These are phyloP conservation scores for Xerocomellus chrysenteron DNA, from an alignment of 768 basidiomycete genomes.

Conservation along the genomic window DNA sequence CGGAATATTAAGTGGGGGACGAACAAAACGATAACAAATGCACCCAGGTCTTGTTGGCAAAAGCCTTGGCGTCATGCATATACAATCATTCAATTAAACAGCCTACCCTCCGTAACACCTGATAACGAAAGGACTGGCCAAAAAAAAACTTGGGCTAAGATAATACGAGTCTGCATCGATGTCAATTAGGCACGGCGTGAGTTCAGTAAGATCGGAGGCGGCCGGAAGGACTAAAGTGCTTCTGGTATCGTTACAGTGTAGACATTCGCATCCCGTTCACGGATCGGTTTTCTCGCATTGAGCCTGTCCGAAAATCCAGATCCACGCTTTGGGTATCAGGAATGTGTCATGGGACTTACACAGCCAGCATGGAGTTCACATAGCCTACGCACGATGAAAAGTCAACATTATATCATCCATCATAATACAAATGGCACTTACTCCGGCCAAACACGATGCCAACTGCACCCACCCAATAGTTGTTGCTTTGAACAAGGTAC, in stretches of 20 bases:
- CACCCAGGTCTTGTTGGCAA: background rate
- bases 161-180: background rate
- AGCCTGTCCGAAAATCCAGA: constrained; percentile 1
- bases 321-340: background rate
- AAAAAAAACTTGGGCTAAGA: background rate
- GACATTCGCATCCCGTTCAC: background rate
- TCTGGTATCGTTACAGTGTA: background rate
- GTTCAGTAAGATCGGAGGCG: too few species aligned
- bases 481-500: background rate
- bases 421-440: background rate
- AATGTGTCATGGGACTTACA: constrained; percentile 2
- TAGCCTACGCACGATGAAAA: background rate
- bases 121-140: too few species aligned
- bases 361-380: constrained; percentile 16
- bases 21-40: background rate
- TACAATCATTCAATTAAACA: too few species aligned
- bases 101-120: too few species aligned
- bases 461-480: background rate
- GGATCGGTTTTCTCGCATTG: constrained; percentile 10
- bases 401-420: background rate
- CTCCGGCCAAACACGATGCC: constrained; percentile 6
- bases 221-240: background rate
- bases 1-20: background rate
- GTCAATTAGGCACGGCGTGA: background rate
- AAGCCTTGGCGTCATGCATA: background rate